phyloP scores from a whole-genome alignment of 805 yeast species.

The Zygosaccharomyces siamensis region DNA sequence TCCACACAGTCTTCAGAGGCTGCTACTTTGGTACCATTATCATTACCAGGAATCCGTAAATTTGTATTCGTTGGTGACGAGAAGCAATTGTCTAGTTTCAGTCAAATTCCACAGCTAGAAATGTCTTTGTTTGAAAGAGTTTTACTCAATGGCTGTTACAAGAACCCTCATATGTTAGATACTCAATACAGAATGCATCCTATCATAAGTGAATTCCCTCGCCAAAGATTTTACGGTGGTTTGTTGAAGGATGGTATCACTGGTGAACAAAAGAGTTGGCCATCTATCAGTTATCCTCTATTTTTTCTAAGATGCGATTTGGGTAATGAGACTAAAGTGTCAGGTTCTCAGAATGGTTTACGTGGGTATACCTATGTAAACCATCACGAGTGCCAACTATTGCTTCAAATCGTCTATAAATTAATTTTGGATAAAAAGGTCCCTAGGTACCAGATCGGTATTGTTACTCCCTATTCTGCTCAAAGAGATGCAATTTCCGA shows the following conservation, averaged over 20 bases:
- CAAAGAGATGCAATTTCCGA: constrained; percentile 61
- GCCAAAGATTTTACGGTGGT: constrained; percentile 47
- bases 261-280: constrained; percentile 44
- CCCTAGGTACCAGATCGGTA: constrained; percentile 48
- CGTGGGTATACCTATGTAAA: constrained; percentile 60
- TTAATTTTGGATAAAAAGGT: constrained; percentile 53
- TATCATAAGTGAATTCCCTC: constrained; percentile 53
- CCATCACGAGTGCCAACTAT: constrained; percentile 45
- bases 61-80: constrained; percentile 75
- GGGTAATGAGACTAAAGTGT: constrained; percentile 45
- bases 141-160: constrained; percentile 54
- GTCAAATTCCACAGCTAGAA: constrained; percentile 61
- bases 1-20: constrained; percentile 76
- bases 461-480: constrained; percentile 73
- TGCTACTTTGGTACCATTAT: constrained; percentile 62
- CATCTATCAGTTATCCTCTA: constrained; percentile 50
- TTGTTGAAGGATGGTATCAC: constrained; percentile 55
- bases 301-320: constrained; percentile 57
- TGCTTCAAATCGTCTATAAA: constrained; percentile 45
- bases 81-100: constrained; percentile 66
- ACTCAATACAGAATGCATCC: constrained; percentile 71
- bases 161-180: constrained; percentile 61
- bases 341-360: constrained; percentile 38
- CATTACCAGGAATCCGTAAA: constrained; percentile 60
- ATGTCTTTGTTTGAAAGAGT: constrained; percentile 67